Percentiles rank a stretch among this genome's conserved stretches.
Evolutionary conservation across 257 asterid species (phyloP).

Genomic region (Rubia yunnanensis): DNA sequence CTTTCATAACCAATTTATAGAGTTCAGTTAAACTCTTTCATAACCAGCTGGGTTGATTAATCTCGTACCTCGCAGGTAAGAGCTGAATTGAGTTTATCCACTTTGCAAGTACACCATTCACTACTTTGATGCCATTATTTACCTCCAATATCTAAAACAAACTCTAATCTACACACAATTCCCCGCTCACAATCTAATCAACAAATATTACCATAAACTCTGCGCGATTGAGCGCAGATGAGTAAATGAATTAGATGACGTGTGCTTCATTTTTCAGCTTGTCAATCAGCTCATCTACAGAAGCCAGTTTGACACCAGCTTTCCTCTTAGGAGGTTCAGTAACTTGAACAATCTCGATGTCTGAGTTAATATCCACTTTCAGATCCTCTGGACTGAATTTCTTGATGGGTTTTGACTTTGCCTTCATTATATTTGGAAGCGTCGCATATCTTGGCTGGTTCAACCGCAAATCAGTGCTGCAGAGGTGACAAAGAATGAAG

Average conservation of each 20-base stretch:
- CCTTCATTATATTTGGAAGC: conserved; percentile 96
- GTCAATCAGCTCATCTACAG: conserved; percentile 88
- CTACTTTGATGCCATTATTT: background rate
- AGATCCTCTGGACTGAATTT: conserved; percentile 61
- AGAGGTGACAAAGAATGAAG: conserved; percentile 5
- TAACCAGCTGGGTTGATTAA: too few relatives aligned
- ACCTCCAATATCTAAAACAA: background rate
- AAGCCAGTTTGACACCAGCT: conserved; percentile 70
- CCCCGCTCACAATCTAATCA: background rate
- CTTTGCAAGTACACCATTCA: background rate
- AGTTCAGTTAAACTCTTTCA: too few relatives aligned
- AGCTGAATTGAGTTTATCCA: background rate
- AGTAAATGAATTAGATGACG: conserved; percentile 26
- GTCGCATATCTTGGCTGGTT: conserved; percentile 94
- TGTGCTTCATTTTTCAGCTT: conserved; percentile 77
- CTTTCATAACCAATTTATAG: too few relatives aligned
- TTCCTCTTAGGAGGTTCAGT: conserved; percentile 89
- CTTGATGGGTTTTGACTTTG: conserved; percentile 75
- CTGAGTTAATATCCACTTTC: conserved; percentile 62
- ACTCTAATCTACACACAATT: background rate
- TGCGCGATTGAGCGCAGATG: background rate
- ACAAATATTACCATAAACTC: background rate
- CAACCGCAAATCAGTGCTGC: conserved; percentile 87
- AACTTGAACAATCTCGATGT: conserved; percentile 66
- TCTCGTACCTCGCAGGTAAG: too few relatives aligned